phyloP scores from a whole-genome alignment of 2,329 filamentous ascomycete genomes.

The Dactylellina leptospora region DNA sequence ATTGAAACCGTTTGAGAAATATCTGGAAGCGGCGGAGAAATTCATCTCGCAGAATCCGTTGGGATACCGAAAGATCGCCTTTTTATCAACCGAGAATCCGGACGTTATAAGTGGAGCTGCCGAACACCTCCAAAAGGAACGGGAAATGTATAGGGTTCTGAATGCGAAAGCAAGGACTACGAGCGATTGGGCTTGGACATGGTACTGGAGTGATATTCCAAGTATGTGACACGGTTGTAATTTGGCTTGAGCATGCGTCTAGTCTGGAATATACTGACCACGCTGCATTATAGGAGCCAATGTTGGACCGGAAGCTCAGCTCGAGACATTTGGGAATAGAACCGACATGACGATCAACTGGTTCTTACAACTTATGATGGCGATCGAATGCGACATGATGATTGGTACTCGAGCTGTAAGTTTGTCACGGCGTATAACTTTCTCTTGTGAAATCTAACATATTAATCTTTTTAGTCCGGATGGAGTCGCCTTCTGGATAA shows the following conservation, averaged over 20 bases:
- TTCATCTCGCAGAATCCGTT: conserved; percentile 55
- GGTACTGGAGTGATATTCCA: conserved; percentile 56
- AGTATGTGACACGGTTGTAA: conserved; percentile 37
- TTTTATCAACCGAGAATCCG: conserved; percentile 55
- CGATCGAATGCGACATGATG: conserved; percentile 55
- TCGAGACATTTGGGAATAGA: conserved; percentile 55
- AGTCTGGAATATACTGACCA: conserved; percentile 4
- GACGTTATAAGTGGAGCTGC: conserved; percentile 50
- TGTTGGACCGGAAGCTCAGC: conserved; percentile 53
- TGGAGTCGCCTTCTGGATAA: conserved; percentile 57
- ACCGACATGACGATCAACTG: conserved; percentile 57
- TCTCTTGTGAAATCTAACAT: no score
- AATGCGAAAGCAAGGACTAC: conserved; percentile 40
- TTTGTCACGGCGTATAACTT: no score
- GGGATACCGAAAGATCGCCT: conserved; percentile 53
- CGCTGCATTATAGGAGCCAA: conserved; percentile 47
- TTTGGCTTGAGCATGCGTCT: no score
- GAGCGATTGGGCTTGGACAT: conserved; percentile 53
- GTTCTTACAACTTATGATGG: conserved; percentile 57
- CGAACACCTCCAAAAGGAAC: conserved; percentile 36
- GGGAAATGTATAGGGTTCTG: conserved; percentile 37
- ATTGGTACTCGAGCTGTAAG: conserved; percentile 55
- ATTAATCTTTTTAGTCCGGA: conserved; percentile 50
- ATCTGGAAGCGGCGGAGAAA: conserved; percentile 47
- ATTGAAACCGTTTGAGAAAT: conserved; percentile 51